Evolutionary conservation across 1,284 basidiomycete species (phyloP).

Genomic region (Cryptococcus sp.): DNA sequence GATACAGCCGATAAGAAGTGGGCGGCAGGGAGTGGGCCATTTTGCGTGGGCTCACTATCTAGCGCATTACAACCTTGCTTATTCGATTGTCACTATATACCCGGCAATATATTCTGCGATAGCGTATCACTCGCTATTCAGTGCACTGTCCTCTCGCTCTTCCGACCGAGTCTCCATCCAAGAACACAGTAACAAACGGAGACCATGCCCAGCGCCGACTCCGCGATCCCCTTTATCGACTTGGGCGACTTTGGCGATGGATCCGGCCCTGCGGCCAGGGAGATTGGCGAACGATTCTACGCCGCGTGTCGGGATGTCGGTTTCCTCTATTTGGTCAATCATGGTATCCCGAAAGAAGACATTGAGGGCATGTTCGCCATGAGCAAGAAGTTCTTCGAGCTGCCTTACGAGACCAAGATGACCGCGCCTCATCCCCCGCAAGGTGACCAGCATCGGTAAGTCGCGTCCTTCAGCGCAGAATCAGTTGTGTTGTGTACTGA

Average conservation of each 20-base stretch:
- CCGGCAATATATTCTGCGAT: too few species aligned
- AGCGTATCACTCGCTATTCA: too few species aligned
- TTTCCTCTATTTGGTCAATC: slow-evolving; percentile 57
- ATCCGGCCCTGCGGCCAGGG: slow-evolving; percentile 14
- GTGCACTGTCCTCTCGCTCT: too few species aligned
- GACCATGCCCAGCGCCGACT: slow-evolving; percentile 25
- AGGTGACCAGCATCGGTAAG: slow-evolving; percentile 48
- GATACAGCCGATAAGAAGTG: too few species aligned
- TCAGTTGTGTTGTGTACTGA: background rate
- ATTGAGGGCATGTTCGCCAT: slow-evolving; percentile 61
- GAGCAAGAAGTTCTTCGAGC: slow-evolving; percentile 59
- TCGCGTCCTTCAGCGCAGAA: background rate
- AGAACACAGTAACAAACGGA: too few species aligned
- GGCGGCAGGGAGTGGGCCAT: too few species aligned
- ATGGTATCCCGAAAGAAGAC: slow-evolving; percentile 55
- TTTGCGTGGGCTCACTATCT: too few species aligned
- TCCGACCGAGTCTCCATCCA: too few species aligned
- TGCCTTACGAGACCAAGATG: slow-evolving; percentile 59
- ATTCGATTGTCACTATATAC: too few species aligned
- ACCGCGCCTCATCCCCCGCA: slow-evolving; percentile 63
- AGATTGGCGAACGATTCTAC: slow-evolving; percentile 30
- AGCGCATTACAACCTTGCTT: too few species aligned
- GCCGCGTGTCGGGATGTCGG: slow-evolving; percentile 47
- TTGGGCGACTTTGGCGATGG: slow-evolving; percentile 36
- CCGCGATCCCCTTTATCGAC: slow-evolving; percentile 36